A percentile compares a stretch with the other conserved stretches of the same genome.
phyloP scores from a whole-genome alignment of 2,329 filamentous ascomycete genomes.

The Botrytis sinoallii region DNA sequence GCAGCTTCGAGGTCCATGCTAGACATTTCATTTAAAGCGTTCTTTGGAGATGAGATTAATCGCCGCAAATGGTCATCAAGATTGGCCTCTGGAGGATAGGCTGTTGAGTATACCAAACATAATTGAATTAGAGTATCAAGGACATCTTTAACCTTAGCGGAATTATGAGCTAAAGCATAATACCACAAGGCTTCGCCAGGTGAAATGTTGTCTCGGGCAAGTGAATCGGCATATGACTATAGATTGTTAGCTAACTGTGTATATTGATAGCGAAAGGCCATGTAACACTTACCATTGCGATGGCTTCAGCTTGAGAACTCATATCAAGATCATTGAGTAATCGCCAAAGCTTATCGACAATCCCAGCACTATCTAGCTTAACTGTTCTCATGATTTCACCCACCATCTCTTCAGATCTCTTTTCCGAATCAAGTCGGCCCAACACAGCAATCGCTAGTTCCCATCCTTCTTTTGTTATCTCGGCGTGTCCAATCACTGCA shows the following conservation, averaged over 20 bases:
- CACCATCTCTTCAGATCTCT: conserved; percentile 70
- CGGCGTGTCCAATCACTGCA: conserved; percentile 29
- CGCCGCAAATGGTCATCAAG: conserved; percentile 70
- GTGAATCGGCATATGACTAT: conserved; percentile 77
- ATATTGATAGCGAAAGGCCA: neutral
- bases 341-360: conserved; percentile 78
- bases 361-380: conserved; percentile 64
- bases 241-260: conserved; percentile 31
- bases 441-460: conserved; percentile 82
- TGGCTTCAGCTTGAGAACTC: conserved; percentile 72
- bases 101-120: conserved; percentile 79
- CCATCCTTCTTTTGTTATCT: conserved; percentile 68
- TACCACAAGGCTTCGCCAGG: conserved; percentile 89
- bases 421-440: conserved; percentile 72
- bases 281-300: conserved; percentile 67
- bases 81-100: conserved; percentile 68
- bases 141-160: conserved; percentile 77
- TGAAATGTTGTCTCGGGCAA: conserved; percentile 68
- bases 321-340: conserved; percentile 77
- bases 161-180: conserved; percentile 79
- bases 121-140: conserved; percentile 84
- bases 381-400: conserved; percentile 68
- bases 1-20: conserved; percentile 77
- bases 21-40: conserved; percentile 69
- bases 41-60: conserved; percentile 69